These are phyloP conservation scores for Aspergillus sp. DNA, from an alignment of 2,329 filamentous ascomycete species.

Conservation along the genomic window DNA sequence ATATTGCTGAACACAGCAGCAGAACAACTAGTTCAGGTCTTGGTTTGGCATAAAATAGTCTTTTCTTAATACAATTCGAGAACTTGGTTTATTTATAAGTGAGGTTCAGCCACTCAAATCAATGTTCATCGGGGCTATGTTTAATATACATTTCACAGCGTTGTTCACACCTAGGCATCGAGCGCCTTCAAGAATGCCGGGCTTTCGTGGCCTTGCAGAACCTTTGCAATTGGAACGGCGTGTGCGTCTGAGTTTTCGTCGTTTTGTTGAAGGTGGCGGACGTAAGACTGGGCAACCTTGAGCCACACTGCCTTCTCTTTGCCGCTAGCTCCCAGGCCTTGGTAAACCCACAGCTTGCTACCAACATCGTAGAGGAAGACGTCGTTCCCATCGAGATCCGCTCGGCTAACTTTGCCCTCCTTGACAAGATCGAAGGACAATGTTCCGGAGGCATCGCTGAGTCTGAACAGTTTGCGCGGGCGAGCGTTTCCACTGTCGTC, in stretches of 20 bases:
- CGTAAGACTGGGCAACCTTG: slow-evolving; percentile 25
- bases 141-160: too few relatives aligned
- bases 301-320: slow-evolving; percentile 57
- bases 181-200: slow-evolving; percentile 23
- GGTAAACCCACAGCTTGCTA: slow-evolving; percentile 61
- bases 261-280: slow-evolving; percentile 20
- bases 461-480: slow-evolving; percentile 52
- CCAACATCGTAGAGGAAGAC: slow-evolving; percentile 61
- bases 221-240: slow-evolving; percentile 25
- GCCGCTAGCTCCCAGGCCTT: slow-evolving; percentile 55
- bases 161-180: slow-evolving; percentile 6
- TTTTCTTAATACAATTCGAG: too few relatives aligned
- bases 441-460: slow-evolving; percentile 58
- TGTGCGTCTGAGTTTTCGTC: slow-evolving; percentile 15
- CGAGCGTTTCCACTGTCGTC: slow-evolving; percentile 10
- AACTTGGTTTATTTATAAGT: too few relatives aligned
- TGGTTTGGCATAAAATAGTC: too few relatives aligned
- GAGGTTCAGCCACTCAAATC: too few relatives aligned
- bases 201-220: slow-evolving; percentile 24
- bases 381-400: slow-evolving; percentile 55
- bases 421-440: slow-evolving; percentile 57
- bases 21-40: too few relatives aligned
- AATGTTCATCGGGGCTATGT: too few relatives aligned
- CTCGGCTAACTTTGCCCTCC: slow-evolving; percentile 44
- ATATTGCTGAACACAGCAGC: too few relatives aligned